Conservation (phyloP, 805 yeast genomes). For the Kodamaea neixiangensis region DNA sequence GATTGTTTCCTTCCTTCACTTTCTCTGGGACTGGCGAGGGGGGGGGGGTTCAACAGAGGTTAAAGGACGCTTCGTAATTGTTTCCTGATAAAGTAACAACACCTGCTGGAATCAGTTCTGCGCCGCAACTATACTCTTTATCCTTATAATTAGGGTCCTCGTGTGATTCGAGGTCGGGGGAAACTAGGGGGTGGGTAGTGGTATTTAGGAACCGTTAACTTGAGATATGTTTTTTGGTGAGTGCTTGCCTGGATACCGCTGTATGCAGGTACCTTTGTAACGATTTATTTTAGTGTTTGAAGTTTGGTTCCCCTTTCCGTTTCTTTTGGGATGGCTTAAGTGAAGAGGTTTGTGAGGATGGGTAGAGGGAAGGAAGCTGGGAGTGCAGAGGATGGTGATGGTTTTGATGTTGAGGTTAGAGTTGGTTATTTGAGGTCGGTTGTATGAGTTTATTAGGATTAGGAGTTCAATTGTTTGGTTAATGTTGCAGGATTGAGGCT, state of each 20-base stretch:
- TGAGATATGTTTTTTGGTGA: neutral
- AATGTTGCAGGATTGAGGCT: too few relatives aligned
- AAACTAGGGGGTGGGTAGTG: neutral
- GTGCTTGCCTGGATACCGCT: neutral
- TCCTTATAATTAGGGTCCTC: neutral
- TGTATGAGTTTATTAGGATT: too few relatives aligned
- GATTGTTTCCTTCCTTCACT: neutral
- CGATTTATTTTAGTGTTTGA: neutral
- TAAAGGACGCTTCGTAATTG: neutral
- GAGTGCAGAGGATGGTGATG: neutral
- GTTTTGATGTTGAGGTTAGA: too few relatives aligned
- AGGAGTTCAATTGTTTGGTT: too few relatives aligned
- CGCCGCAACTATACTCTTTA: neutral
- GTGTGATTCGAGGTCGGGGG: neutral
- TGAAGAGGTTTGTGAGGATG: neutral
- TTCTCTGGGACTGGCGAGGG: neutral
- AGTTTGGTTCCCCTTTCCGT: neutral
- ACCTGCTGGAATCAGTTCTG: neutral
- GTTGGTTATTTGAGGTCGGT: too few relatives aligned
- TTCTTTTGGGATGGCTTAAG: neutral
- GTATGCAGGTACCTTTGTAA: neutral
- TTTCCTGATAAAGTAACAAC: neutral
- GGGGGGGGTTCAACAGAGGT: neutral
- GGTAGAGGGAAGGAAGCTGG: neutral
- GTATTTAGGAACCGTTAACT: neutral